phyloP scores from a whole-genome alignment of 768 basidiomycete species.

The Mycena chlorophos region DNA sequence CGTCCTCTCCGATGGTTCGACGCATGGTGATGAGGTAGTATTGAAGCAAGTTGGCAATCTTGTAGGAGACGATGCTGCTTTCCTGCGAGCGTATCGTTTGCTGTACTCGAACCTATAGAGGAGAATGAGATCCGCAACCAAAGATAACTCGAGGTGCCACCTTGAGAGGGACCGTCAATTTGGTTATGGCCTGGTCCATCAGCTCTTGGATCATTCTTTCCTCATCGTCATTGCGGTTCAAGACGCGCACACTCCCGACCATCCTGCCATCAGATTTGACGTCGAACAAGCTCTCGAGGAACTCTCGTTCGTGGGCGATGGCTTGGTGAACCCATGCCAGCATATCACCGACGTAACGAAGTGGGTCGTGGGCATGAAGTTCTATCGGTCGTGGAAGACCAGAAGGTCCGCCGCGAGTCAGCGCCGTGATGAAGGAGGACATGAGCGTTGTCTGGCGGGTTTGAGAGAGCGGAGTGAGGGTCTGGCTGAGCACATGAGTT shows the following conservation, averaged over 20 bases:
- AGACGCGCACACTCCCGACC: slow-evolving; percentile 71
- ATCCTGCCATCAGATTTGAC: slow-evolving; percentile 63
- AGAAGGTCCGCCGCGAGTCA: slow-evolving; percentile 85
- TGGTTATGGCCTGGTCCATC: slow-evolving; percentile 79
- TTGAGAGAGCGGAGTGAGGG: slow-evolving; percentile 71
- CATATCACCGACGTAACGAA: slow-evolving; percentile 97
- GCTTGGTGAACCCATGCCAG: slow-evolving; percentile 97
- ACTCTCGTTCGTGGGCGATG: slow-evolving; percentile 93
- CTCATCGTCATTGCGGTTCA: slow-evolving; percentile 54
- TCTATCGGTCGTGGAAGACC: slow-evolving; percentile 92
- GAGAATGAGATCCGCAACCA: neutral
- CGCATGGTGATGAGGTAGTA: slow-evolving; percentile 94
- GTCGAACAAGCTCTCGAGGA: slow-evolving; percentile 84
- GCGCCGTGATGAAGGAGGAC: slow-evolving; percentile 78
- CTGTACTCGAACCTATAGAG: slow-evolving; percentile 74
- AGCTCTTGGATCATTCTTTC: slow-evolving; percentile 79
- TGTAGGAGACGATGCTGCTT: slow-evolving; percentile 88
- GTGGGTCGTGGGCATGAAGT: slow-evolving; percentile 95
- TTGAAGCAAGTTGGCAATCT: slow-evolving; percentile 90
- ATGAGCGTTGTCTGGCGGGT: slow-evolving; percentile 81
- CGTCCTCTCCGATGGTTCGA: slow-evolving; percentile 84
- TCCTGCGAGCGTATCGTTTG: slow-evolving; percentile 94
- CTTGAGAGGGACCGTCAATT: slow-evolving; percentile 86
- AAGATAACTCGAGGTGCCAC: slow-evolving; percentile 48
- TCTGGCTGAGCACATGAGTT: slow-evolving; percentile 48